Conservation (phyloP, 129 eudicot species). For the Gnaphalium uliginosum region DNA sequence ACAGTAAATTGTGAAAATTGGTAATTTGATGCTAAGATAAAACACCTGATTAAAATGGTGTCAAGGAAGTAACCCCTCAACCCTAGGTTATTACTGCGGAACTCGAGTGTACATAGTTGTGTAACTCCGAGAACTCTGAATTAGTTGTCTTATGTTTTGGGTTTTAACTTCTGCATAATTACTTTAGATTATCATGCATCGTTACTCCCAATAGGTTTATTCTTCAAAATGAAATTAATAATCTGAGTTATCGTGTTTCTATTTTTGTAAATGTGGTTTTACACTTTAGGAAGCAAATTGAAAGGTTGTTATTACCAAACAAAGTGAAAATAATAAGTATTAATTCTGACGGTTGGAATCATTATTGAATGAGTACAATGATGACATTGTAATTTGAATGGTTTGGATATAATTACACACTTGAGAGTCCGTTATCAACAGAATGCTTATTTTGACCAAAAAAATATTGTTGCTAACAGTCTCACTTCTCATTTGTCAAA, state of each 20-base stretch:
- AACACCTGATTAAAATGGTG: not conserved
- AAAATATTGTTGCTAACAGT: not conserved
- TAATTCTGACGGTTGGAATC: not conserved
- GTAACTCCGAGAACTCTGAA: not conserved
- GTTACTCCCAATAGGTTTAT: not conserved
- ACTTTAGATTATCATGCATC: not conserved
- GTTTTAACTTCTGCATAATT: not conserved
- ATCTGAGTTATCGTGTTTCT: too few relatives aligned
- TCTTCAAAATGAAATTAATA: not conserved
- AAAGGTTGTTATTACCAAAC: not conserved
- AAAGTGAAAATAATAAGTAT: not conserved
- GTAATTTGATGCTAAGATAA: slow-evolving; percentile 9
- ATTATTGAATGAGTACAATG: not conserved
- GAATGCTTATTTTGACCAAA: not conserved
- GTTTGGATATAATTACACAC: not conserved
- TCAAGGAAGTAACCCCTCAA: not conserved
- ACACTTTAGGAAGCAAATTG: not conserved
- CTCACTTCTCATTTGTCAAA: too few relatives aligned
- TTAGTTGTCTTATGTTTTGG: not conserved
- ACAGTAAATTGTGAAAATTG: not conserved
- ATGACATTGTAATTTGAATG: not conserved
- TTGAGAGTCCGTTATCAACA: not conserved
- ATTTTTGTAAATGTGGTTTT: too few relatives aligned
- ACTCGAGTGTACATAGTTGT: not conserved
- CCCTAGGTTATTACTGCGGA: not conserved